Base-by-base conservation (phyloP, 768 basidiomycete genomes). In the Saitozyma sp. region DNA sequence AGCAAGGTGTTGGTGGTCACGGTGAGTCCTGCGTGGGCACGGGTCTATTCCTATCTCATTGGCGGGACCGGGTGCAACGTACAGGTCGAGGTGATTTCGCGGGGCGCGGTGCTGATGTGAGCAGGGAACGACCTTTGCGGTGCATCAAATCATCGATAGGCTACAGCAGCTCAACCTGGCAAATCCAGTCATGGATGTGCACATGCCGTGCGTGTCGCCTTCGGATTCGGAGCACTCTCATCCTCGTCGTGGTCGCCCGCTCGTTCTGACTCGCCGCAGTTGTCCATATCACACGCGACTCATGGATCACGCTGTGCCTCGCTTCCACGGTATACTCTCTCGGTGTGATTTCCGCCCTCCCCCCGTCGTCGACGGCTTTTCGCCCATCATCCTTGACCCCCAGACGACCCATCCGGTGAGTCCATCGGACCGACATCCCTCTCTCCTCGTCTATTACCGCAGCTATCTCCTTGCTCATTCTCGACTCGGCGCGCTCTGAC, bases 121-220 rank as follows among this genome's bases (percentile, higher is more conserved):
- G 38, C 20, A 76, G 77, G 77, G 77, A 5, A 78, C 75, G 13
- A 66, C 74, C 20, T 57, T 63, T 19, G 77, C 72, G 1, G 72
- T 74, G 1, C 61, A 66, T 37, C 64, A 69, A 38, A 62, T 75
- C 14, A 71, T 78, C 41, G 75, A 75, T 38, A 20, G 71, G 54
- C 58, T 76, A 41, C 67, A 74, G 41, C 61, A 64, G 3, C 60
- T 73, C 0, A 68, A 69, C 42, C 61, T 78, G 14, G 77, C 77
- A 2, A 78, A 72, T 64, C 75, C 75, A 13, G 77, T 78, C 3
- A 76, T 78, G 70, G 77, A 78, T 51, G 70, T 78, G 10, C 59
- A 52, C 29, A 75, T 76, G 71, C 75, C 75, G 76, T 78, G 64
- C 55, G 76, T 74, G 19, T 11, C 29, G 29, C 29, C 29, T 29